A percentile compares a stretch with the other conserved stretches of the same genome.
These are phyloP conservation scores for Metarhizium guizhouense DNA, from an alignment of 2,329 filamentous ascomycete species.

Conservation along the genomic window DNA sequence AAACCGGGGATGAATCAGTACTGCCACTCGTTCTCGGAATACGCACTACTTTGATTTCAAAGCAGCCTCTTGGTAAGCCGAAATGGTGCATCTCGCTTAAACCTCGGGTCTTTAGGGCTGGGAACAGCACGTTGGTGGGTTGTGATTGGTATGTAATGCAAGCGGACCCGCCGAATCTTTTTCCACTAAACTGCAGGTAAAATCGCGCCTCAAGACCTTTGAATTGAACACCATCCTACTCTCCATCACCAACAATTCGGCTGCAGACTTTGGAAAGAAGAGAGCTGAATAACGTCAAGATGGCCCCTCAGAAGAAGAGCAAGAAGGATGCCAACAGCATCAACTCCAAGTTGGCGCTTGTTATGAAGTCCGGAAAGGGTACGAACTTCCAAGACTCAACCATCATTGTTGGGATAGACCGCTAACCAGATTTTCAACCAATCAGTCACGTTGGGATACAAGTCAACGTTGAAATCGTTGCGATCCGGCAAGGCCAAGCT, in stretches of 20 bases:
- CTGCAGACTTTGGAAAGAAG: slow-evolving; percentile 17
- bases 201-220: not conserved
- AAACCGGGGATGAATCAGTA: slow-evolving; percentile 15
- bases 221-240: not conserved
- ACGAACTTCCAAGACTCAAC: slow-evolving; percentile 29
- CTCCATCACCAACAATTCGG: slow-evolving; percentile 13
- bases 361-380: slow-evolving; percentile 66
- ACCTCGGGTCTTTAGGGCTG: slow-evolving; percentile 32
- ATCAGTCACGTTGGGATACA: slow-evolving; percentile 32
- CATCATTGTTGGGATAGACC: not conserved
- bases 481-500: slow-evolving; percentile 97
- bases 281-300: slow-evolving; percentile 40
- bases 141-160: slow-evolving; percentile 18
- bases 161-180: slow-evolving; percentile 11
- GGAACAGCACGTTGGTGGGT: not conserved
- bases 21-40: slow-evolving; percentile 17
- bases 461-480: slow-evolving; percentile 65
- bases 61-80: slow-evolving; percentile 30
- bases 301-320: slow-evolving; percentile 64
- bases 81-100: slow-evolving; percentile 25
- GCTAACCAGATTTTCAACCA: not conserved
- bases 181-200: not conserved
- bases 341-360: slow-evolving; percentile 52
- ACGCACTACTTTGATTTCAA: slow-evolving; percentile 42
- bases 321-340: slow-evolving; percentile 77